Percentiles rank a stretch among this genome's conserved stretches.
phyloP scores from a whole-genome alignment of 2,329 filamentous ascomycete genomes.

The Mycosphaerelloides madeirae region DNA sequence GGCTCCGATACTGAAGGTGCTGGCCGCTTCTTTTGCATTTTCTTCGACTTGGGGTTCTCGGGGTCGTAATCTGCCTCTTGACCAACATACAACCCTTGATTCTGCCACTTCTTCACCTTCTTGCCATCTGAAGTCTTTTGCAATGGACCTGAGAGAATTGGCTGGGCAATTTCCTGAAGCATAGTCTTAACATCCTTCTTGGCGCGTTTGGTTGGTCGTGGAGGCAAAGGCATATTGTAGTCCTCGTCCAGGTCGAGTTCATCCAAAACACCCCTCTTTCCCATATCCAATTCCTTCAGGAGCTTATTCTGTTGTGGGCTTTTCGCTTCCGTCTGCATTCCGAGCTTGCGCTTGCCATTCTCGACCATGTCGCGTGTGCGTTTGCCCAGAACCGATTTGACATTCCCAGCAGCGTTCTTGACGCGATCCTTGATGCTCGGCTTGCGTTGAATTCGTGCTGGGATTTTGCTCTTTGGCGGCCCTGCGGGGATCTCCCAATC shows the following conservation, averaged over 20 bases:
- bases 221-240: conserved; percentile 12
- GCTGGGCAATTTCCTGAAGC: conserved; percentile 20
- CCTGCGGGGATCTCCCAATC: conserved; percentile 27
- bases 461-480: conserved; percentile 14
- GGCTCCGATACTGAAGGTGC: conserved; percentile 16
- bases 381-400: conserved; percentile 32
- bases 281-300: conserved; percentile 32
- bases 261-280: conserved; percentile 28
- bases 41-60: conserved; percentile 39
- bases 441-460: conserved; percentile 18
- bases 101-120: conserved; percentile 69
- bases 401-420: conserved; percentile 28
- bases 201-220: conserved; percentile 26
- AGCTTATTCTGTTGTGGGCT: conserved; percentile 21
- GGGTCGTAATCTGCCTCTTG: conserved; percentile 55
- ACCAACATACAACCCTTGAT: conserved; percentile 81
- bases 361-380: conserved; percentile 35
- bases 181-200: conserved; percentile 19
- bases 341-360: conserved; percentile 34
- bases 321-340: conserved; percentile 20
- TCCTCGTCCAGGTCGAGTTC: conserved; percentile 30
- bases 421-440: conserved; percentile 29
- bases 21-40: conserved; percentile 40
- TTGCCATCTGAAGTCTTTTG: conserved; percentile 33
- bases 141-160: conserved; percentile 20